These are phyloP conservation scores for Cyberlindnera veronae DNA, from an alignment of 805 yeast species.

Conservation along the genomic window DNA sequence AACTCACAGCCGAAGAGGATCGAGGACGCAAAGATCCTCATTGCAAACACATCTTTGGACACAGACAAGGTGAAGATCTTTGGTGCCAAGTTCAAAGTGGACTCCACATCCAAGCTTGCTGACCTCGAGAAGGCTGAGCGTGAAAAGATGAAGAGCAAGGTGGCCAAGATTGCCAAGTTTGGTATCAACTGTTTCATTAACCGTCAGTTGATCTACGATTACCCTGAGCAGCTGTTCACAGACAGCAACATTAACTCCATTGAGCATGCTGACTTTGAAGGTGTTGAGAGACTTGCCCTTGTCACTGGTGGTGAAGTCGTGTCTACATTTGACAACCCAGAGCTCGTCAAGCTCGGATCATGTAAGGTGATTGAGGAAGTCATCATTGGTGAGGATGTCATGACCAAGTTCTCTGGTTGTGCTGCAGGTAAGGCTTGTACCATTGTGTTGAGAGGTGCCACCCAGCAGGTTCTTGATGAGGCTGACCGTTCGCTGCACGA, in stretches of 20 bases:
- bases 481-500: conserved; percentile 97
- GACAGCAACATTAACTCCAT: conserved; percentile 86
- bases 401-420: conserved; percentile 93
- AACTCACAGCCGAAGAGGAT: conserved; percentile 88
- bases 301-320: conserved; percentile 99
- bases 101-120: conserved; percentile 89
- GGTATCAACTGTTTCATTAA: conserved; percentile 88
- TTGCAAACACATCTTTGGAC: conserved; percentile 95
- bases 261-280: conserved; percentile 98
- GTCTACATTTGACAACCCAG: conserved; percentile 93
- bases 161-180: conserved; percentile 83
- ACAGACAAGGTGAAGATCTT: conserved; percentile 96
- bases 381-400: conserved; percentile 87
- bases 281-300: conserved; percentile 91
- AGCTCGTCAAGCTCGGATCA: conserved; percentile 76
- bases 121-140: conserved; percentile 91
- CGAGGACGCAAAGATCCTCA: conserved; percentile 78
- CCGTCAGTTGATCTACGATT: conserved; percentile 95
- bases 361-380: conserved; percentile 91
- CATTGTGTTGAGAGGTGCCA: conserved; percentile 93
- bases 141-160: conserved; percentile 86
- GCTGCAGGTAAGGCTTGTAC: conserved; percentile 96
- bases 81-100: conserved; percentile 97
- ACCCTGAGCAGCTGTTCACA: conserved; percentile 93
- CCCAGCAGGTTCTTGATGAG: conserved; percentile 93